phyloP scores from a whole-genome alignment of 768 basidiomycete species.

The Leccinum sublutescens region DNA sequence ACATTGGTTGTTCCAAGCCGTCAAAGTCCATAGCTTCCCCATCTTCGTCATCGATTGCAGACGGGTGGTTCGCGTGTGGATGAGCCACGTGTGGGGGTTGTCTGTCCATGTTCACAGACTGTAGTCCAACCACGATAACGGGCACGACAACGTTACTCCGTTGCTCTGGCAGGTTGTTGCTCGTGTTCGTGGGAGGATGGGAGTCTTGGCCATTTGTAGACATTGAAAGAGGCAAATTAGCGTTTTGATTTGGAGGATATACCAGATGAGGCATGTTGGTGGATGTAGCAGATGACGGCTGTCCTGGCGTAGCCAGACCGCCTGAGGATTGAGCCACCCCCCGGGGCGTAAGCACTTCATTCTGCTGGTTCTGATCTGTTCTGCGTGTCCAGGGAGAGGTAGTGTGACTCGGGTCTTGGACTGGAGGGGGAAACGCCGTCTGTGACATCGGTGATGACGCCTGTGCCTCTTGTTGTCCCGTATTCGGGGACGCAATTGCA shows the following conservation, averaged over 20 bases:
- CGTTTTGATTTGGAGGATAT: conserved; percentile 10
- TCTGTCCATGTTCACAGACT: conserved; percentile 60
- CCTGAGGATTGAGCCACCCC: conserved; percentile 12
- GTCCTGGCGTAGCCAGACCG: conserved; percentile 13
- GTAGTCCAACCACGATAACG: conserved; percentile 80
- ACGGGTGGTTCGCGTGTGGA: conserved; percentile 8
- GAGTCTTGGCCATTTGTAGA: conserved; percentile 16
- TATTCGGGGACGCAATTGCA: conserved; percentile 48
- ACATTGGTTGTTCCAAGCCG: conserved; percentile 23
- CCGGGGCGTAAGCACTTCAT: conserved; percentile 19
- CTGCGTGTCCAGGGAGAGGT: conserved; percentile 17
- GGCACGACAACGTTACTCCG: conserved; percentile 59
- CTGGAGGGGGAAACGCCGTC: conserved; percentile 15
- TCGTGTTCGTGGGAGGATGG: conserved; percentile 14
- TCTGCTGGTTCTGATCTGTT: conserved; percentile 18
- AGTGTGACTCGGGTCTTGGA: conserved; percentile 23
- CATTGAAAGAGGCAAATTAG: conserved; percentile 1
- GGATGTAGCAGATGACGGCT: conserved; percentile 9
- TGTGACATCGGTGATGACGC: conserved; percentile 28
- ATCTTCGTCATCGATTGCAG: conserved; percentile 24
- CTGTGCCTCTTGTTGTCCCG: conserved; percentile 15
- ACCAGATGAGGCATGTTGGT: conserved; percentile 19
- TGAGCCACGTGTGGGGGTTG: conserved; percentile 27
- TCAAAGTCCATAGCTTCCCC: conserved; percentile 30
- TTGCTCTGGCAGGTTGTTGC: conserved; percentile 23